These are phyloP conservation scores for Byssothecium circinans DNA, from an alignment of 2,329 filamentous ascomycete species.

Conservation along the genomic window DNA sequence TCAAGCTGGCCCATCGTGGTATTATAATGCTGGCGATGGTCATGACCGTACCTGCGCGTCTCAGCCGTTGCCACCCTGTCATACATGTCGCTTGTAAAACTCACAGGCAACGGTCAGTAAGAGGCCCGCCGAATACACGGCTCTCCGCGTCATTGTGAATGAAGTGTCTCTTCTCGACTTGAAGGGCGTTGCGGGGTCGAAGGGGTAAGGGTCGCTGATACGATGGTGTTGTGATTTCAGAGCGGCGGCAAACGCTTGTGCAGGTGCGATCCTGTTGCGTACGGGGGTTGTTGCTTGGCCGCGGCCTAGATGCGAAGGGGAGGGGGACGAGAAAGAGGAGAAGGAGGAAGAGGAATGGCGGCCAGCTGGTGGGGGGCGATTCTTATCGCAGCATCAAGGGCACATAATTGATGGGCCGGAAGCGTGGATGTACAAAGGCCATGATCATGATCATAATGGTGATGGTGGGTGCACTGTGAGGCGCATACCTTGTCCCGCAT, in stretches of 20 bases:
- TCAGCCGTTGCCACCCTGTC: constrained; percentile 14
- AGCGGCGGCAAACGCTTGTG: not conserved
- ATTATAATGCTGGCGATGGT: constrained; percentile 69
- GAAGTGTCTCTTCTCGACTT: no score
- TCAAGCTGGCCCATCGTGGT: constrained; percentile 71
- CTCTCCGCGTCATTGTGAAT: constrained; percentile 49
- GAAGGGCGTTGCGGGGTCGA: no score
- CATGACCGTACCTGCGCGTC: constrained; percentile 64
- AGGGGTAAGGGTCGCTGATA: no score
- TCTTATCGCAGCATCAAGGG: no score
- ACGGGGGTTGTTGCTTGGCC: constrained; percentile 5
- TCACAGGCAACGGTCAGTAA: constrained; percentile 50
- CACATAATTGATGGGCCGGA: no score
- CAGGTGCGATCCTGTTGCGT: constrained; percentile 1
- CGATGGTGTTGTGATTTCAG: no score
- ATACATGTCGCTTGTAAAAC: constrained; percentile 11
- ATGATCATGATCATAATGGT: not conserved
- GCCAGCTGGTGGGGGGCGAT: no score
- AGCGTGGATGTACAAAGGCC: not conserved
- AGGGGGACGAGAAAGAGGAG: no score
- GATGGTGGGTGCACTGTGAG: constrained; percentile 1
- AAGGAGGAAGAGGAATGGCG: no score
- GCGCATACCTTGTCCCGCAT: constrained; percentile 1
- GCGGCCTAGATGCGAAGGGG: not conserved
- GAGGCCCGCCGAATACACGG: constrained; percentile 53